Percentiles rank a stretch among this genome's conserved stretches.
These are phyloP conservation scores for Syzygium aqueum DNA, from an alignment of 345 rosid species.

Conservation along the genomic window DNA sequence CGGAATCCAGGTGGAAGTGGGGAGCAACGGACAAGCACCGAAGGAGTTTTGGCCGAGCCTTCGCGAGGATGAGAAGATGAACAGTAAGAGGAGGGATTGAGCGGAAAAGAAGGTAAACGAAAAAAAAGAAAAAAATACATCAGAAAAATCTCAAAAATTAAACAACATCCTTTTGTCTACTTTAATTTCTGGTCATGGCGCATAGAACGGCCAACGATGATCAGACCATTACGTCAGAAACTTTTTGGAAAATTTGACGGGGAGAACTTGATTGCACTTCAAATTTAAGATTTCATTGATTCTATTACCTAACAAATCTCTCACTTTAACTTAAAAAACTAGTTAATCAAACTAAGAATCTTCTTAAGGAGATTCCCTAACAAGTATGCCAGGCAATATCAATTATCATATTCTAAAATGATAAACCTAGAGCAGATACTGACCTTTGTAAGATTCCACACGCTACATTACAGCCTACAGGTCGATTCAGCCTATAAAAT, in stretches of 20 bases:
- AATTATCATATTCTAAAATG: neutral
- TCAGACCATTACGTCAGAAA: neutral
- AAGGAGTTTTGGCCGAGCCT: neutral
- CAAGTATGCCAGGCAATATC: neutral
- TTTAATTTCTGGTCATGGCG: rapidly evolving
- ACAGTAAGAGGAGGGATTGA: neutral
- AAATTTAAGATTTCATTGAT: neutral
- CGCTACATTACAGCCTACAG: neutral
- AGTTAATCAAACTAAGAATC: neutral
- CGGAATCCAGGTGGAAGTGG: neutral
- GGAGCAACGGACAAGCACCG: neutral
- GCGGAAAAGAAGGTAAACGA: neutral
- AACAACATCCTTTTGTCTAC: neutral
- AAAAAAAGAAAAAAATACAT: neutral
- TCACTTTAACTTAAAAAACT: neutral
- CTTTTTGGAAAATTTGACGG: neutral
- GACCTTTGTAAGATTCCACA: neutral
- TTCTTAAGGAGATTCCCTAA: neutral
- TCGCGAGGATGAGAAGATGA: neutral
- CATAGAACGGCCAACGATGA: neutral
- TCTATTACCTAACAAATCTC: neutral
- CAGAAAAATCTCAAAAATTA: too few species aligned
- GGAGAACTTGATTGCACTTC: neutral
- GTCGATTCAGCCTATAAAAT: neutral
- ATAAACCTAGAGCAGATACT: neutral